Evolutionary conservation across 2,329 filamentous ascomycete species (phyloP), one percentile per base, ranked within the genome.

Genomic region (Macrophomina tecta): DNA sequence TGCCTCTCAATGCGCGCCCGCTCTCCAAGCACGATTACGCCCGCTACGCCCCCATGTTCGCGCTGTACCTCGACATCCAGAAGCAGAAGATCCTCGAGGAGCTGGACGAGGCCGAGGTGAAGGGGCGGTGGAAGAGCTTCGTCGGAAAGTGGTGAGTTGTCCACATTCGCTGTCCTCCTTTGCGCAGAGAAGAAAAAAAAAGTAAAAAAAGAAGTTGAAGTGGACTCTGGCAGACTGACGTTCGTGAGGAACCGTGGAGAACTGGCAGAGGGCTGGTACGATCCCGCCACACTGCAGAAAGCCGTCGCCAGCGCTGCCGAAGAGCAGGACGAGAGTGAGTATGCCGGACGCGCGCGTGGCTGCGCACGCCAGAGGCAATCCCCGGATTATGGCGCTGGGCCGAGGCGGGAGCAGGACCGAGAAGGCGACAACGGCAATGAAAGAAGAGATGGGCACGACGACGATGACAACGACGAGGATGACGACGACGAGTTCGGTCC

Each of bases 81-180:
- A 97, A 97, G 80, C 84, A 88, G 46, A 85, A 91, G 48, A 81
- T 90, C 64, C 81, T 96, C 1, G 84, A 89, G 18, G 85, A 87
- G 9, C 82, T 98, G 71, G 86, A 88, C 66, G 89, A 92, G 69
- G 85, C 86, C n/a, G 94, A 97, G 76, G 80, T 89, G 0, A 90
- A 85, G 70, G 93, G 94, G 1, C 84, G 94, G 65, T 99, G 94
- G 93, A 97, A 97, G 84, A 94, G 93, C 76, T 99, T 98, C 73
- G 78, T 94, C 12, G 84, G 86, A 4, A 94, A 93, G 83, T 99
- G 95, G 94, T 90, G 85, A 79, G 82, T 65, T 46, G 28, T 42
- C 8, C 28, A 53, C 36, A 34, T 32, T 46, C n/a, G 6, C 3
- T 18, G 2, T 8, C 14, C 14, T 69, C 16, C 34, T 28, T 3